Percentiles rank a stretch among this genome's conserved stretches.
phyloP scores from a whole-genome alignment of 495 filamentous ascomycete species.

The Annulohypoxylon nitens region DNA sequence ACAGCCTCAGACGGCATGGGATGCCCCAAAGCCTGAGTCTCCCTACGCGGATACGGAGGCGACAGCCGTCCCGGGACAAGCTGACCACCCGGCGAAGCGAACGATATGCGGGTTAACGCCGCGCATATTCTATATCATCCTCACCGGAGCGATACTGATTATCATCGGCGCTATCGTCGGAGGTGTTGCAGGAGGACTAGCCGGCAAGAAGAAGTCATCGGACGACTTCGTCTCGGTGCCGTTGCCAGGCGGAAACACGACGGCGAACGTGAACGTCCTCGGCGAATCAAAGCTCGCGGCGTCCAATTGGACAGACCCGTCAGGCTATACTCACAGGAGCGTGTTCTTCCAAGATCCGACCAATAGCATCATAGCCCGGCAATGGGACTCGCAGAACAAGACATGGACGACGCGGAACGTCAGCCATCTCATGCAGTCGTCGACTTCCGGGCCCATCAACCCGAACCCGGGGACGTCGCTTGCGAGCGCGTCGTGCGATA shows the following conservation, averaged over 20 bases:
- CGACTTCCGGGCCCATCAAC: constrained; percentile 32
- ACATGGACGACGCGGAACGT: constrained; percentile 42
- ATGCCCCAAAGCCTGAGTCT: constrained; percentile 19
- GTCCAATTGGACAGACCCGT: constrained; percentile 41
- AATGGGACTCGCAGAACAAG: constrained; percentile 44
- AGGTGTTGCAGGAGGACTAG: constrained; percentile 34
- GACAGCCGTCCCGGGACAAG: neutral
- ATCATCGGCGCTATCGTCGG: constrained; percentile 36
- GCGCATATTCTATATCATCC: constrained; percentile 31
- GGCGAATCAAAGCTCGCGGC: constrained; percentile 34
- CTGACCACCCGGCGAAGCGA: constrained; percentile 7
- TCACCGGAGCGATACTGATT: constrained; percentile 23
- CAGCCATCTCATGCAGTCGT: constrained; percentile 31
- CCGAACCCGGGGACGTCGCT: constrained; percentile 34
- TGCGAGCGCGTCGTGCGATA: constrained; percentile 28
- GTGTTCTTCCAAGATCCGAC: constrained; percentile 43
- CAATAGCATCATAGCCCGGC: constrained; percentile 35
- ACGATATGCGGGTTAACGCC: constrained; percentile 35
- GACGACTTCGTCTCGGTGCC: neutral
- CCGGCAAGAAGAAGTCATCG: constrained; percentile 15
- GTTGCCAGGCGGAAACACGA: neutral
- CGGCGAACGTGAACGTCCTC: constrained; percentile 15
- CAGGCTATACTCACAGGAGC: constrained; percentile 30
- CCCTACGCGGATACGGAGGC: constrained; percentile 7
- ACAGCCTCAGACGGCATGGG: constrained; percentile 7